These are phyloP conservation scores for Backusella tarrabulga DNA, from an alignment of 192 early-diverging fungal genomes.

Conservation along the genomic window DNA sequence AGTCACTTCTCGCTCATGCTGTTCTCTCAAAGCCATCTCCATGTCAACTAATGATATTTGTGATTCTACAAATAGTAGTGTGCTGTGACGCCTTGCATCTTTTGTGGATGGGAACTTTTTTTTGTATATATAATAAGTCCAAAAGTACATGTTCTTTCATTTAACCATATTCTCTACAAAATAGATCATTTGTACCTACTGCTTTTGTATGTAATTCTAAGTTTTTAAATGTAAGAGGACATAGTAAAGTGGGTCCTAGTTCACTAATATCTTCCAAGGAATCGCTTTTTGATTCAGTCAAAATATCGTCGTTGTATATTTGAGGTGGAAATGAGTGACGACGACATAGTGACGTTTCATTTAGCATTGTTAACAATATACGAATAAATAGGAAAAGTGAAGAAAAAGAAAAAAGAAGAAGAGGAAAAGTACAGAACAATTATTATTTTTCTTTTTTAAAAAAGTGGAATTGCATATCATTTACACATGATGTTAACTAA, in stretches of 20 bases:
- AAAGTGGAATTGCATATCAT: neutral
- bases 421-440: neutral
- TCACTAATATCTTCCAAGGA: neutral
- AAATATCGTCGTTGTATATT: neutral
- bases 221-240: neutral
- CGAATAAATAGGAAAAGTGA: neutral
- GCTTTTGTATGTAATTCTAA: neutral
- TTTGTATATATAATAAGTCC: neutral
- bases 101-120: neutral
- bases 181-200: neutral
- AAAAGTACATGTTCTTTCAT: neutral
- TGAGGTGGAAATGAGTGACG: neutral
- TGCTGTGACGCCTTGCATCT: neutral
- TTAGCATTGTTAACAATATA: neutral
- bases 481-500: neutral
- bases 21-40: neutral
- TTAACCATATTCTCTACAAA: neutral
- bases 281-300: neutral
- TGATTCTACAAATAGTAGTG: neutral
- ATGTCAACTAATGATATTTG: constrained; percentile 6
- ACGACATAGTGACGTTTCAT: neutral
- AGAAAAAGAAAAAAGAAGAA: neutral
- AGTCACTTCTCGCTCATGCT: neutral
- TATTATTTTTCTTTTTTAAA: neutral
- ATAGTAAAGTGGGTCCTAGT: neutral